A percentile compares a stretch with the other conserved stretches of the same genome.
phyloP scores from a whole-genome alignment of 371 early-diverging fungal species.

The Mucor lusitanicus region DNA sequence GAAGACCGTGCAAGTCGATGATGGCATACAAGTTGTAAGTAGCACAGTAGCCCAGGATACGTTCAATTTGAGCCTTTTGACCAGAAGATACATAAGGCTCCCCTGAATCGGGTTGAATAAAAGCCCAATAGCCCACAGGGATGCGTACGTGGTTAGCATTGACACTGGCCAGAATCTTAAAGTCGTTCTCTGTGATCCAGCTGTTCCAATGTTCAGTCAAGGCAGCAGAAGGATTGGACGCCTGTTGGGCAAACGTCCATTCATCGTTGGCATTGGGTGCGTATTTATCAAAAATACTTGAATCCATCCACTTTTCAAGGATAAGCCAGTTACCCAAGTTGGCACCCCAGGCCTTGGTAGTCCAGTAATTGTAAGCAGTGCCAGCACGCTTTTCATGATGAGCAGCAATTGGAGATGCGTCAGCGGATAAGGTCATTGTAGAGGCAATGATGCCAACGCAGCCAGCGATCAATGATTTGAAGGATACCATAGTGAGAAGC shows the following conservation, averaged over 20 bases:
- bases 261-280: constrained; percentile 47
- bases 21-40: constrained; percentile 59
- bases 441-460: not conserved
- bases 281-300: constrained; percentile 32
- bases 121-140: constrained; percentile 53
- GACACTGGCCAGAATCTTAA: constrained; percentile 32
- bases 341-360: constrained; percentile 55
- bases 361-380: constrained; percentile 30
- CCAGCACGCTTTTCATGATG: constrained; percentile 14
- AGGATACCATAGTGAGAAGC: constrained; percentile 7
- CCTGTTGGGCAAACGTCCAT: constrained; percentile 45
- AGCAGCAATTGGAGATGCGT: constrained; percentile 7
- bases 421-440: not conserved
- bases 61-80: constrained; percentile 49
- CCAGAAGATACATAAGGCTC: constrained; percentile 56
- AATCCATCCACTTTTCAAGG: constrained; percentile 56
- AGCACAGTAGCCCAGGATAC: constrained; percentile 48
- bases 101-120: constrained; percentile 34
- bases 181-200: constrained; percentile 51
- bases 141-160: constrained; percentile 56
- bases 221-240: constrained; percentile 29
- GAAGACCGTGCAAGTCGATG: constrained; percentile 65
- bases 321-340: constrained; percentile 69
- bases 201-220: constrained; percentile 42
- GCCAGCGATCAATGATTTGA: not conserved